Conservation (phyloP, 768 basidiomycete species). For the Amylocystis lapponica region DNA sequence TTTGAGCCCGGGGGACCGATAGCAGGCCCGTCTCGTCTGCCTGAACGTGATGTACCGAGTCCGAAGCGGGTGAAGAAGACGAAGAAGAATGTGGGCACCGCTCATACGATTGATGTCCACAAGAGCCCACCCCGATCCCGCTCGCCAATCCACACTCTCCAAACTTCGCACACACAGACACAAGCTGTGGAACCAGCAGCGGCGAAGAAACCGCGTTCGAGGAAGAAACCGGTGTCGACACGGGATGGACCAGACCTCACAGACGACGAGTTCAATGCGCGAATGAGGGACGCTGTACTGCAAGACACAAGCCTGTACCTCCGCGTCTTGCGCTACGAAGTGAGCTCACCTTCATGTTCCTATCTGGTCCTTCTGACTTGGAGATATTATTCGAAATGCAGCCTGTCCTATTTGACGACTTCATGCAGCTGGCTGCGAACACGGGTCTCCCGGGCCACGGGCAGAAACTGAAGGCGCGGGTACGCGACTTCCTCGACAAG, state of each 20-base stretch:
- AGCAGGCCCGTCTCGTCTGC: not conserved
- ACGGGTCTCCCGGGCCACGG: slow-evolving; percentile 19
- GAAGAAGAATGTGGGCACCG: not conserved
- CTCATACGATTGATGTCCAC: not conserved
- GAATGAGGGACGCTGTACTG: slow-evolving; percentile 38
- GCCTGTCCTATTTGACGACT: slow-evolving; percentile 56
- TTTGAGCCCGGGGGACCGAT: slow-evolving; percentile 24
- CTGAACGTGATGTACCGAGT: too few species aligned
- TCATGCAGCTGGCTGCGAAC: slow-evolving; percentile 37
- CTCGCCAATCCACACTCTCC: not conserved
- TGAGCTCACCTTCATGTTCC: slow-evolving; percentile 25
- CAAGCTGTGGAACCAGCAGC: not conserved
- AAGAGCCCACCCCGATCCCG: not conserved
- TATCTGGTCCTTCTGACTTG: not conserved
- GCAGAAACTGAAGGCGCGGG: slow-evolving; percentile 29
- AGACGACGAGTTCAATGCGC: slow-evolving; percentile 38
- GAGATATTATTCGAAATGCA: slow-evolving; percentile 16
- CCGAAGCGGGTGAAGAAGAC: not conserved
- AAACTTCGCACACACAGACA: not conserved
- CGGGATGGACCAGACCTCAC: slow-evolving; percentile 14
- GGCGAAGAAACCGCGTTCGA: slow-evolving; percentile 7
- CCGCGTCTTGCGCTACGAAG: slow-evolving; percentile 64
- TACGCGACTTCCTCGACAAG: slow-evolving; percentile 50
- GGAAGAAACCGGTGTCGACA: slow-evolving; percentile 9
- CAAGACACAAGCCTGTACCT: slow-evolving; percentile 42